Conservation (phyloP, 306 rosid genomes). For the Pyrus communis region DNA sequence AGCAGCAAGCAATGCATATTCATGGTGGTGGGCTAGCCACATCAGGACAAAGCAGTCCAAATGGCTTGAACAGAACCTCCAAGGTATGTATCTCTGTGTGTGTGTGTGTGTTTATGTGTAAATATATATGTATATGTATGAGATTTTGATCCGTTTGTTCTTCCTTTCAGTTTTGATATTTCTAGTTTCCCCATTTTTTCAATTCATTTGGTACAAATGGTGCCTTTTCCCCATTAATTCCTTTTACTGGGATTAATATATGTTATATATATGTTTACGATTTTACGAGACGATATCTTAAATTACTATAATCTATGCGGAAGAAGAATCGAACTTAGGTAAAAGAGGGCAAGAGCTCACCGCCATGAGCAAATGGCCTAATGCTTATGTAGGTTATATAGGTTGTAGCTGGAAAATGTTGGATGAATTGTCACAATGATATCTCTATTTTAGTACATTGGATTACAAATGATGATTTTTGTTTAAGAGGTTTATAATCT, state of each 20-base stretch:
- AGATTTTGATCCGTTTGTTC: not conserved
- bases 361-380: not conserved
- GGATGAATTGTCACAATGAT: not conserved
- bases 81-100: slow-evolving; percentile 33
- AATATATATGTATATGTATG: not conserved
- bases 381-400: not conserved
- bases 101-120: not conserved
- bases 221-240: not conserved
- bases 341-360: not conserved
- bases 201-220: not conserved
- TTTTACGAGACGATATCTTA: no score
- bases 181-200: not conserved
- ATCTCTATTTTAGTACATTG: not conserved
- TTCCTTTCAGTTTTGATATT: not conserved
- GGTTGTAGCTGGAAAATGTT: not conserved
- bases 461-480: no score
- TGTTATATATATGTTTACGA: no score
- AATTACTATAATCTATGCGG: not conserved
- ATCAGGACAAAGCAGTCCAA: slow-evolving; percentile 94
- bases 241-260: not conserved
- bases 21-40: slow-evolving; percentile 99
- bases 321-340: not conserved
- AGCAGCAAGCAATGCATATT: slow-evolving; percentile 88
- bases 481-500: not conserved
- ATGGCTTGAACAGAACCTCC: slow-evolving; percentile 93